Evolutionary conservation across 257 asterid species (phyloP), one percentile per base, ranked within the genome.

Genomic region (Gentiana straminea): DNA sequence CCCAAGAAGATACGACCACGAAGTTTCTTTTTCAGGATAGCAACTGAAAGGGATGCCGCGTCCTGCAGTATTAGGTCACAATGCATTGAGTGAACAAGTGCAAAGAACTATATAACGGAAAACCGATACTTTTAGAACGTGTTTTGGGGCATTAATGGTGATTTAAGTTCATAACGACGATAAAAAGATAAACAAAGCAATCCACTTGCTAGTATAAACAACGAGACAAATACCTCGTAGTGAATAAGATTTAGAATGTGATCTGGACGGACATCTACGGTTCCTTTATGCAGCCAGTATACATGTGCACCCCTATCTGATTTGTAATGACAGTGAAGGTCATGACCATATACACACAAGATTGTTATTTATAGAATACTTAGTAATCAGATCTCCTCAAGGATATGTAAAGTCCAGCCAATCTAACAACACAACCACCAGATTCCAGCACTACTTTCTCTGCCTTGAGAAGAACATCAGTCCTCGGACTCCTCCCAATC

Each of bases 401-500:
- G 97, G 98, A 92, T 92, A 92, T 92, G 75, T 88, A 92, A 54
- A 92, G 97, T 66, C 97, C 99, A 60, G 99, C 94, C 67, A 92
- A 75, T 85, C 99, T 83, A 69, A 88, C 77, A 44, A 85, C 94
- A 49, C 84, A 88, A 48, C 99, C 99, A 33, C 90, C 94, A 41
- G 82, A 76, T 56, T 92, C 97, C 72, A 86, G 68, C 49, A 72
- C 94, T 66, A 72, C 82, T 70, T 83, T 70, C 81, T 92, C 97
- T 13, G 99, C 80, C 68, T 69, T 80, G 39, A 88, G 82, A 77
- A 92, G 90, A 46, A 70, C 70, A 69, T 92, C 99, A 12, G 97
- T 80, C 70, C 97, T 84, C 49, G 94, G 91, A 74, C 95, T 85
- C 68, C 71, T 80, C 64, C 95, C 99, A 51, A 92, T 63, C 13